phyloP scores from a whole-genome alignment of 2,329 filamentous ascomycete genomes.

The Paecilomyces variotii region DNA sequence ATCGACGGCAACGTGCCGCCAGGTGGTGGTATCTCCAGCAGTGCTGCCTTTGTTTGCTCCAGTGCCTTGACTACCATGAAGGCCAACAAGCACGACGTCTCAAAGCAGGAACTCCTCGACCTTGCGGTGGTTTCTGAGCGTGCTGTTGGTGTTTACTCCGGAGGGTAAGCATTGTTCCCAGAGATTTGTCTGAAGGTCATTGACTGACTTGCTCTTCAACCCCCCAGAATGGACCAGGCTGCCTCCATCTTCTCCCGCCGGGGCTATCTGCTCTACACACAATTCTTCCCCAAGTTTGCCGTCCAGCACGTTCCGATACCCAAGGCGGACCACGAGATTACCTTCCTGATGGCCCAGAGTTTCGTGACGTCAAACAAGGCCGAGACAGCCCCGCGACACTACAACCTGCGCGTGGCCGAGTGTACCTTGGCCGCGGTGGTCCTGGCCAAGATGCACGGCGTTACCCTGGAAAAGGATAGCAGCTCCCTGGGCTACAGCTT shows the following conservation, averaged over 20 bases:
- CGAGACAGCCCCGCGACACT: conserved; percentile 85
- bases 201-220: not conserved
- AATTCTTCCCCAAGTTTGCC: conserved; percentile 71
- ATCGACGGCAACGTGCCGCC: conserved; percentile 88
- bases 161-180: conserved; percentile 55
- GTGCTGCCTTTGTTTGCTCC: conserved; percentile 86
- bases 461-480: conserved; percentile 66
- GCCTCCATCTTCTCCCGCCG: conserved; percentile 88
- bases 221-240: conserved; percentile 81
- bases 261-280: conserved; percentile 81
- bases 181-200: not conserved
- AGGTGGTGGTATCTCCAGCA: conserved; percentile 86
- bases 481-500: conserved; percentile 77
- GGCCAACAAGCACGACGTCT: conserved; percentile 73
- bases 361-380: conserved; percentile 94
- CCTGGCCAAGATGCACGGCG: conserved; percentile 50
- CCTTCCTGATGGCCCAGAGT: conserved; percentile 88
- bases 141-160: conserved; percentile 90
- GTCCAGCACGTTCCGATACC: conserved; percentile 77
- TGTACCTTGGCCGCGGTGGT: conserved; percentile 76
- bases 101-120: conserved; percentile 88
- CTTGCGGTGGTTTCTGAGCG: conserved; percentile 91
- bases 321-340: conserved; percentile 69
- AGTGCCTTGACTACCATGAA: conserved; percentile 81
- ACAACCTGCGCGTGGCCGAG: conserved; percentile 94